A percentile compares a stretch with the other conserved stretches of the same genome.
Evolutionary conservation across 176 grass and related monocot species (phyloP).

Genomic region (Secale cereale): DNA sequence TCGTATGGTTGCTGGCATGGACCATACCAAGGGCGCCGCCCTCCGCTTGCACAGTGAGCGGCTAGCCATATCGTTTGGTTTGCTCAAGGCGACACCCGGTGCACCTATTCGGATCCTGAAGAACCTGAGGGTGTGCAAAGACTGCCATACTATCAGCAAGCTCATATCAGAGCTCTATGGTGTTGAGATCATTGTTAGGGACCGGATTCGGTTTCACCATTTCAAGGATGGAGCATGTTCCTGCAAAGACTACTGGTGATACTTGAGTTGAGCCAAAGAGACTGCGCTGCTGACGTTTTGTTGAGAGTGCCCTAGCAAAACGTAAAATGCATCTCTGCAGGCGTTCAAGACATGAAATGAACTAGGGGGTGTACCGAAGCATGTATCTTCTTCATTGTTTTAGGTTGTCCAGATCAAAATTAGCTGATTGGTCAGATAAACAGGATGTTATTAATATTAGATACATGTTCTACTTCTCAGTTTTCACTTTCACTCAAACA

Average conservation of each 20-base stretch:
- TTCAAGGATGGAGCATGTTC: slow-evolving; percentile 84
- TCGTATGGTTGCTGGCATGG: slow-evolving; percentile 40
- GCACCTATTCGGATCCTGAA: slow-evolving; percentile 73
- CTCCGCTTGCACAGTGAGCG: slow-evolving; percentile 75
- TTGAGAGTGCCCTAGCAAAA: not conserved
- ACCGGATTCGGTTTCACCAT: slow-evolving; percentile 85
- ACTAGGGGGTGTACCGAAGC: not conserved
- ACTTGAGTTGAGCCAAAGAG: slow-evolving; percentile 1
- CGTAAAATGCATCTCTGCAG: not conserved
- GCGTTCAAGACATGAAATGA: not conserved
- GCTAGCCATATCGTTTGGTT: slow-evolving; percentile 76
- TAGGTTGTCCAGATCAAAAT: not conserved
- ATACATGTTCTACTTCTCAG: not conserved
- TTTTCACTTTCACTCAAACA: not conserved
- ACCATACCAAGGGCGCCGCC: slow-evolving; percentile 36
- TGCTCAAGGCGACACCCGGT: slow-evolving; percentile 38
- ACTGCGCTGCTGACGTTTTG: not conserved
- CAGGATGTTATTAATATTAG: not conserved
- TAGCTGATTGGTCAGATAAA: not conserved
- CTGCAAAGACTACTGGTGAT: slow-evolving; percentile 93
- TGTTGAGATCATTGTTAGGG: slow-evolving; percentile 77
- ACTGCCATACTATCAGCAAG: slow-evolving; percentile 81
- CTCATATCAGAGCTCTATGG: slow-evolving; percentile 58
- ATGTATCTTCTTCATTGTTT: not conserved
- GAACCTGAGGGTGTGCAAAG: slow-evolving; percentile 90